These are phyloP conservation scores for Neurospora sp. DNA, from an alignment of 495 filamentous ascomycete genomes.

Conservation along the genomic window DNA sequence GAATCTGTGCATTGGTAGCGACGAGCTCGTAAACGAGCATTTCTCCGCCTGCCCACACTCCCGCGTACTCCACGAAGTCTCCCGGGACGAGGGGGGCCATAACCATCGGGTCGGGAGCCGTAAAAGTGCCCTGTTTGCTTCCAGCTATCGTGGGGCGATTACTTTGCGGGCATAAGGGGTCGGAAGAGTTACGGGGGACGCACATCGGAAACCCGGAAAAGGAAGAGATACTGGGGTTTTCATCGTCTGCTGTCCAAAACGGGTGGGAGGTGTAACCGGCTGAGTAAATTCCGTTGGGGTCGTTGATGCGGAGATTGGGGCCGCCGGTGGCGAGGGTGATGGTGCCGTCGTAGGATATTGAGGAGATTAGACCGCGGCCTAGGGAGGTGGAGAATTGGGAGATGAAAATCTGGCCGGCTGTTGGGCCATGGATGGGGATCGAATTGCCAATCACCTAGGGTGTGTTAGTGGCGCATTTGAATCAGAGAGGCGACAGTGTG, in stretches of 20 bases:
- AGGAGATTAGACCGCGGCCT: conserved; percentile 26
- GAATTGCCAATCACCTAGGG: too few species aligned
- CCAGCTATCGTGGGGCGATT: too few species aligned
- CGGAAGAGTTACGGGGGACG: conserved; percentile 23
- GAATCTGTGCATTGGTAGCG: conserved; percentile 26
- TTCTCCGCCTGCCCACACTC: conserved; percentile 16
- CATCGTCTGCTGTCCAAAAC: conserved; percentile 31
- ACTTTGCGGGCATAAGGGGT: too few species aligned
- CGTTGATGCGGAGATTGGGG: too few species aligned
- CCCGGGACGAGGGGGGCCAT: conserved; percentile 30
- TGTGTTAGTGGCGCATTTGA: too few species aligned
- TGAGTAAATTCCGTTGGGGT: conserved; percentile 30
- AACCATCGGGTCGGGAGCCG: conserved; percentile 20
- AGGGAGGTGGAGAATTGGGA: conserved; percentile 20
- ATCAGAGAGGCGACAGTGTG: too few species aligned
- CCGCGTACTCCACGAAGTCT: conserved; percentile 28
- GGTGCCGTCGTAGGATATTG: conserved; percentile 21
- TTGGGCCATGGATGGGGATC: conserved; percentile 16
- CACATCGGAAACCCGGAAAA: conserved; percentile 37
- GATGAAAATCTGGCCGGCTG: conserved; percentile 28
- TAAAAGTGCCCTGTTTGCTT: conserved; percentile 9
- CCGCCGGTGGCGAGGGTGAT: too few species aligned
- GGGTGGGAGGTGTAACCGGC: conserved; percentile 17
- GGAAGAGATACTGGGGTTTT: conserved; percentile 27
- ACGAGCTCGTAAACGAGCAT: conserved; percentile 23